Conservation (phyloP, 768 basidiomycete species). For the Sporobolomyces roseus region DNA sequence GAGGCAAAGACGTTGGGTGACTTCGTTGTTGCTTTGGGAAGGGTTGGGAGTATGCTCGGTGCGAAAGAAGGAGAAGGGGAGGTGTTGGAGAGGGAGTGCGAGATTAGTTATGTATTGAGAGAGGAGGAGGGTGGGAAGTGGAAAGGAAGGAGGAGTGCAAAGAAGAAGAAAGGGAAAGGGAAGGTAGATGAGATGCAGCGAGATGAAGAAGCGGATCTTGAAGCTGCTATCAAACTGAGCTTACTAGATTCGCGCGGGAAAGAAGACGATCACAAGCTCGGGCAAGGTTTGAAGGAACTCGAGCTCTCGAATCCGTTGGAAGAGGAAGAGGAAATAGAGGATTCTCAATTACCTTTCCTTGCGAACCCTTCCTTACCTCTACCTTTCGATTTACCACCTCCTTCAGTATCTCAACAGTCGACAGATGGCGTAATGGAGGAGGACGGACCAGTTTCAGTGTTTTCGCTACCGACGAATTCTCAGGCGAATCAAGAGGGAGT, state of each 20-base stretch:
- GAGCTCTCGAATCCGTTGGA: background rate
- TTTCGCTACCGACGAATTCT: background rate
- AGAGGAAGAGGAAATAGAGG: background rate
- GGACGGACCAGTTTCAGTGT: background rate
- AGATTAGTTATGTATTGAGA: slow-evolving; percentile 34
- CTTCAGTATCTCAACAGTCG: background rate
- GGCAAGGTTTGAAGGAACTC: background rate
- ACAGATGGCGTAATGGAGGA: background rate
- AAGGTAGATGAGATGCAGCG: background rate
- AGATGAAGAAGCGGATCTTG: background rate
- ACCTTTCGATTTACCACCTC: background rate
- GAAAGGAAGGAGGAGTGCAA: background rate
- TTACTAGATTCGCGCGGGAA: background rate
- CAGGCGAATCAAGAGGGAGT: background rate
- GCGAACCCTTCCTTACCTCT: slow-evolving; percentile 22
- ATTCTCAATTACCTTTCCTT: slow-evolving; percentile 22
- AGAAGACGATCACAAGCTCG: background rate
- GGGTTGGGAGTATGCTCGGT: slow-evolving; percentile 34
- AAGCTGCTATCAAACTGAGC: slow-evolving; percentile 21
- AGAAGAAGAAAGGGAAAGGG: background rate
- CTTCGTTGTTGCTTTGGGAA: slow-evolving; percentile 56
- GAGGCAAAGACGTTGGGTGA: slow-evolving; percentile 55
- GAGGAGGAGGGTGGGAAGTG: background rate
- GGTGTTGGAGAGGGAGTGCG: slow-evolving; percentile 49
- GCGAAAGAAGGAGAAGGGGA: slow-evolving; percentile 21